A percentile compares a stretch with the other conserved stretches of the same genome.
Conservation (phyloP, 1,139 yeast genomes). For the Oligophagozyma castellii region DNA sequence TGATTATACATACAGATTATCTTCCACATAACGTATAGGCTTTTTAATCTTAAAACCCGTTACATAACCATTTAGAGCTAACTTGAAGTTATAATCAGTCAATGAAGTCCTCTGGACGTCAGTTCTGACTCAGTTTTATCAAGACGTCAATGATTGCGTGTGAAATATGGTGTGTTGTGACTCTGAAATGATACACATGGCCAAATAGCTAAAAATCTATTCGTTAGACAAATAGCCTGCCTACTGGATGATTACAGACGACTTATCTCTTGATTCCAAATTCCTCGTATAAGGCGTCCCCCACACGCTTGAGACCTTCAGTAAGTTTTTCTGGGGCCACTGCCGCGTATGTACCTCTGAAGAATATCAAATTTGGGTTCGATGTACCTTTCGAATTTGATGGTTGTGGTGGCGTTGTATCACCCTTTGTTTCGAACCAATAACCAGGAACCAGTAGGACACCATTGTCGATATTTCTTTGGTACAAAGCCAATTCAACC, state of each 20-base stretch:
- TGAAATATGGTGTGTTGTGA: too few species aligned
- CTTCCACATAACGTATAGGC: too few species aligned
- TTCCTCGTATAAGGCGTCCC: conserved; percentile 37
- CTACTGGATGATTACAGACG: too few species aligned
- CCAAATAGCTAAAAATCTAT: background rate
- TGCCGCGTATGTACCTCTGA: conserved; percentile 59
- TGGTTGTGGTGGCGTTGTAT: conserved; percentile 39
- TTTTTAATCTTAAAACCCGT: too few species aligned
- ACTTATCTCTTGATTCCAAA: too few species aligned
- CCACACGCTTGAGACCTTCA: conserved; percentile 42
- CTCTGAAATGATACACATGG: background rate
- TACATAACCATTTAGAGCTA: too few species aligned
- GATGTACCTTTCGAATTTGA: conserved; percentile 27
- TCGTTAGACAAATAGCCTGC: background rate
- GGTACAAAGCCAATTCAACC: conserved; percentile 37
- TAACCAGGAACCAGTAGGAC: conserved; percentile 48
- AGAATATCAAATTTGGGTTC: conserved; percentile 35
- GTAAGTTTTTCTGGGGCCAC: conserved; percentile 44
- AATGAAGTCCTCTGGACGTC: too few species aligned
- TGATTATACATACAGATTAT: too few species aligned
- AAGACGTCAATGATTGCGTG: too few species aligned
- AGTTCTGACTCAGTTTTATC: too few species aligned
- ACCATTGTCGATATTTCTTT: conserved; percentile 35
- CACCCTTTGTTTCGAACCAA: conserved; percentile 39
- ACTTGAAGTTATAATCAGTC: too few species aligned